Evolutionary conservation across 257 asterid species (phyloP).

Genomic region (Primulina tabacum): DNA sequence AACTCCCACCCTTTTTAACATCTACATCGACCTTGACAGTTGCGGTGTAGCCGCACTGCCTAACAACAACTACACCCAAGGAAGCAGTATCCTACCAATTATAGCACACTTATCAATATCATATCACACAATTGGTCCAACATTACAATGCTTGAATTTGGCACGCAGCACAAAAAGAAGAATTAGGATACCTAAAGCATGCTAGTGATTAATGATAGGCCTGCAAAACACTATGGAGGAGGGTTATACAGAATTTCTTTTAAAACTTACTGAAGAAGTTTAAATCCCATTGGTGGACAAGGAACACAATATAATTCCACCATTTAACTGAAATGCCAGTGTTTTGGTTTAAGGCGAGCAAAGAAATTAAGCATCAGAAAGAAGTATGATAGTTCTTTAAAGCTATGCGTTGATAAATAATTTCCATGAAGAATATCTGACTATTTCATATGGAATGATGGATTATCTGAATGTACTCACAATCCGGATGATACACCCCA

Average conservation of each 20-base stretch:
- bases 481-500: not conserved
- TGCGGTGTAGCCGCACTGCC: constrained; percentile 88
- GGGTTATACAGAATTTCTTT: not conserved
- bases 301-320: not conserved
- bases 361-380: not conserved
- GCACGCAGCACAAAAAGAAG: not conserved
- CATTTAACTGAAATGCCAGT: not conserved
- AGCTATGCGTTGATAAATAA: not conserved
- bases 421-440: not conserved
- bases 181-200: not conserved
- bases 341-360: not conserved
- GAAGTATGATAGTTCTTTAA: not conserved
- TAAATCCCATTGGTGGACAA: not conserved
- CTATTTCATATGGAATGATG: not conserved
- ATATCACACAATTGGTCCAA: not conserved
- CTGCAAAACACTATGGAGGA: not conserved
- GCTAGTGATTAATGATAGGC: not conserved
- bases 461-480: not conserved
- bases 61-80: constrained; percentile 62
- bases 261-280: not conserved
- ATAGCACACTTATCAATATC: constrained; percentile 28
- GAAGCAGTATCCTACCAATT: constrained; percentile 79
- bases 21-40: constrained; percentile 72
- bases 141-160: no score
- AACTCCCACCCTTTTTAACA: constrained; percentile 44